A percentile compares a stretch with the other conserved stretches of the same genome.
Evolutionary conservation across 1,284 basidiomycete genomes (phyloP).

Genomic region (Leccinum fallax): DNA sequence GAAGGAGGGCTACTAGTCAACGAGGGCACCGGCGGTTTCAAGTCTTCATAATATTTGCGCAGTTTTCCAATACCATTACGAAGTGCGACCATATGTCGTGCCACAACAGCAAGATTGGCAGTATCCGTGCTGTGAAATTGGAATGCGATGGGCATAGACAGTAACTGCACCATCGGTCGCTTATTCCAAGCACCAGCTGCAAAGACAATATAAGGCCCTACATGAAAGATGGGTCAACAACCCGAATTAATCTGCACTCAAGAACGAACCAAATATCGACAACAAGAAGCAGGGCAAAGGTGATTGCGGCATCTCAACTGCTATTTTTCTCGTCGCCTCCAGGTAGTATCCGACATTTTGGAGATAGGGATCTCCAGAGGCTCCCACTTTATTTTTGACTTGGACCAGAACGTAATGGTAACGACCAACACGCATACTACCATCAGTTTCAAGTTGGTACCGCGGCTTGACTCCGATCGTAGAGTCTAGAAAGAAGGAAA

Average conservation of each 20-base stretch:
- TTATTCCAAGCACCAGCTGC: background rate
- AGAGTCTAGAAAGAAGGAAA: no score
- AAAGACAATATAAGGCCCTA: background rate
- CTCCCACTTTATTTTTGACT: background rate
- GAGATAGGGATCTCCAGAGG: background rate
- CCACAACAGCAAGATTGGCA: background rate
- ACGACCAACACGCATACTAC: background rate
- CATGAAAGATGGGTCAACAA: background rate
- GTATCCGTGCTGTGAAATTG: background rate
- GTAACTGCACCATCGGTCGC: background rate
- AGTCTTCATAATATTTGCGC: background rate
- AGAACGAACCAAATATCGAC: background rate
- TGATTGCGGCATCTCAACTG: background rate
- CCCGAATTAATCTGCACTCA: background rate
- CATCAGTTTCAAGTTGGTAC: background rate
- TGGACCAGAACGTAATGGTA: background rate
- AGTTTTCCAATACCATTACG: background rate
- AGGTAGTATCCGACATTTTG: background rate
- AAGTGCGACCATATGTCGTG: background rate
- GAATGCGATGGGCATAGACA: background rate
- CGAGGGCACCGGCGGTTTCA: background rate
- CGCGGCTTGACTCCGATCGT: no score
- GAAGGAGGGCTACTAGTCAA: background rate
- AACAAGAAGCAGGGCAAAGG: background rate
- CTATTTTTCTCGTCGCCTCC: background rate